Evolutionary conservation across 1,284 basidiomycete species (phyloP).

Genomic region (Apiotrichum brassicae): DNA sequence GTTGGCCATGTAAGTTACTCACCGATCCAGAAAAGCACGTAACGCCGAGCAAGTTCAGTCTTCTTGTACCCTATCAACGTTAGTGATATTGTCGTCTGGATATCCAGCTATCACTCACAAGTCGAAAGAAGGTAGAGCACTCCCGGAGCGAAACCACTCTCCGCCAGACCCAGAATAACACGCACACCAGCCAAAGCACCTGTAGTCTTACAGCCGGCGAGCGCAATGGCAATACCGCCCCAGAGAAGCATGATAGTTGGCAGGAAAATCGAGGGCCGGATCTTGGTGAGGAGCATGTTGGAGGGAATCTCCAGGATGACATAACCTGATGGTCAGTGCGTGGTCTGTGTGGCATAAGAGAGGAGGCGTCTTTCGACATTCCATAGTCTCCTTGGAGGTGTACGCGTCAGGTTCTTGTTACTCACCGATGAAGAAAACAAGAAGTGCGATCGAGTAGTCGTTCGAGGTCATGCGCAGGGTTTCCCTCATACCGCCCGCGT

Average conservation of each 20-base stretch:
- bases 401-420: no score
- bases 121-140: slow-evolving; percentile 7
- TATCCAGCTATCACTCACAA: not conserved
- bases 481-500: slow-evolving; percentile 14
- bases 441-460: slow-evolving; percentile 10
- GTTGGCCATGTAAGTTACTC: not conserved
- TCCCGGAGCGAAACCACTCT: slow-evolving; percentile 14
- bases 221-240: slow-evolving; percentile 15
- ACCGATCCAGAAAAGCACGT: slow-evolving; percentile 18
- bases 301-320: slow-evolving; percentile 19
- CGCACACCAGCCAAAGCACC: slow-evolving; percentile 17
- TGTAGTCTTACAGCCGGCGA: slow-evolving; percentile 7
- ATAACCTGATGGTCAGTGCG: not conserved
- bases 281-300: slow-evolving; percentile 23
- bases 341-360: no score
- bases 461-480: slow-evolving; percentile 5
- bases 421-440: slow-evolving; percentile 14
- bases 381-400: no score
- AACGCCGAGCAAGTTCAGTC: slow-evolving; percentile 9
- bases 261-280: slow-evolving; percentile 23
- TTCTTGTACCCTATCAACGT: slow-evolving; percentile 19
- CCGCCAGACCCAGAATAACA: slow-evolving; percentile 10
- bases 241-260: slow-evolving; percentile 23
- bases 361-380: no score
- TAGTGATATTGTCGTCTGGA: slow-evolving; percentile 18